These are phyloP conservation scores for Moringa oleifera DNA, from an alignment of 345 rosid species.

Conservation along the genomic window DNA sequence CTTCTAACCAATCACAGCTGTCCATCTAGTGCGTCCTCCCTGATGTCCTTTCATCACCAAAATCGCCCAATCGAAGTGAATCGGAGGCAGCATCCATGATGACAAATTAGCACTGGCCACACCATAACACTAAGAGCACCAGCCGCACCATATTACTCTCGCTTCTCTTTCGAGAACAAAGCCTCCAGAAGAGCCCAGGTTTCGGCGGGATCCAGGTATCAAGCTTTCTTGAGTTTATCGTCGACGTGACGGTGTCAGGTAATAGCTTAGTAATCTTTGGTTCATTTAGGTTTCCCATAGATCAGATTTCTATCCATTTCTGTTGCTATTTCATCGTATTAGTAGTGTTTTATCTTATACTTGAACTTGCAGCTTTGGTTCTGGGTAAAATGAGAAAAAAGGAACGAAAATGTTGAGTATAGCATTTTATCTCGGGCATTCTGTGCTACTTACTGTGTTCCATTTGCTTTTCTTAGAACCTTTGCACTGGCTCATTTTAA, in stretches of 20 bases:
- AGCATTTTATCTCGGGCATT: too few relatives aligned
- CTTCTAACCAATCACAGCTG: not conserved
- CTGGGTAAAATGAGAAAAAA: not conserved
- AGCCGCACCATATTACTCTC: not conserved
- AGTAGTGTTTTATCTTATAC: not conserved
- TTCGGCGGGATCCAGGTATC: conserved; percentile 16
- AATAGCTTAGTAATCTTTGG: not conserved
- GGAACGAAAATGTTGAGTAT: not conserved
- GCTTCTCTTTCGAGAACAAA: not conserved
- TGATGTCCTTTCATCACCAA: not conserved
- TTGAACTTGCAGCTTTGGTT: not conserved
- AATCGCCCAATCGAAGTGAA: not conserved
- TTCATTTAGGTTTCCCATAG: not conserved
- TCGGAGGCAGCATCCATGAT: not conserved
- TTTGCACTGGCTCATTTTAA: not conserved
- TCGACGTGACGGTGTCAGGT: not conserved
- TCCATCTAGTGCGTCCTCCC: not conserved
- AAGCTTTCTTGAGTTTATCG: not conserved
- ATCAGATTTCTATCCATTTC: not conserved
- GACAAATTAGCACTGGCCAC: not conserved
- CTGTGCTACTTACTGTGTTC: not conserved
- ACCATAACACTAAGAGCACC: not conserved
- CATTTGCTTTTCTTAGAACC: too few relatives aligned
- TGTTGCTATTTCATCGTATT: not conserved
- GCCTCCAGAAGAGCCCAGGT: not conserved